A percentile compares a stretch with the other conserved stretches of the same genome.
Evolutionary conservation across 345 rosid species (phyloP).

Genomic region (Clausena lansium): DNA sequence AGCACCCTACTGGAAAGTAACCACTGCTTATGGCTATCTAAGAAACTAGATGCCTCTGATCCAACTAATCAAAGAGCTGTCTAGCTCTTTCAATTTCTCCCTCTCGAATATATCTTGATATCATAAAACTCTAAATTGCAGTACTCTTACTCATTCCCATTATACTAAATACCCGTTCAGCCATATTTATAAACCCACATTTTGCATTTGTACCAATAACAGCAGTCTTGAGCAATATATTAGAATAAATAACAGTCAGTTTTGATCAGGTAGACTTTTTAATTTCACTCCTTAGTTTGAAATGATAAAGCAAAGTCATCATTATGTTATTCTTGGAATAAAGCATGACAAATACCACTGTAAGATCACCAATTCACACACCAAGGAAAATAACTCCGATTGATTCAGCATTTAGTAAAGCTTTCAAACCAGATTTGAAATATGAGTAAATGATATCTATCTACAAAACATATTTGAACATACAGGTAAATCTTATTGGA

Average conservation of each 20-base stretch:
- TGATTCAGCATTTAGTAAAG: conserved; percentile 64
- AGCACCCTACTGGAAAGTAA: conserved; percentile 46
- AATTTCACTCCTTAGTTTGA: not conserved
- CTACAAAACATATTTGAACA: no score
- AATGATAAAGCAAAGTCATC: not conserved
- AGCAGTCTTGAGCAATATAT: conserved; percentile 25
- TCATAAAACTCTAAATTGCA: conserved; percentile 40
- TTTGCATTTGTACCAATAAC: conserved; percentile 35
- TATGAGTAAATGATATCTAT: no score
- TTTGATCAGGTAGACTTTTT: no score
- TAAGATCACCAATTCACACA: conserved; percentile 96
- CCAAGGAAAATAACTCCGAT: conserved; percentile 97
- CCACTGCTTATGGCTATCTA: conserved; percentile 63
- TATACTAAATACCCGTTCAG: conserved; percentile 24
- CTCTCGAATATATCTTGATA: conserved; percentile 37
- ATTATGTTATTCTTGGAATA: not conserved
- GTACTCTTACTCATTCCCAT: conserved; percentile 8
- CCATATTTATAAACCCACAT: conserved; percentile 34
- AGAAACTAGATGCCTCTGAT: conserved; percentile 42
- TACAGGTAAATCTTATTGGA: no score
- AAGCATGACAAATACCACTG: conserved; percentile 62
- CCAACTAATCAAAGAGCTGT: conserved; percentile 41
- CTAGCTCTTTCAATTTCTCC: conserved; percentile 44
- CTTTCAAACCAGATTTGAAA: conserved; percentile 97
- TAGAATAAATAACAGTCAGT: conserved; percentile 12